Base-by-base conservation (phyloP, 2,329 filamentous ascomycete genomes). In the Macrophomina tecta region DNA sequence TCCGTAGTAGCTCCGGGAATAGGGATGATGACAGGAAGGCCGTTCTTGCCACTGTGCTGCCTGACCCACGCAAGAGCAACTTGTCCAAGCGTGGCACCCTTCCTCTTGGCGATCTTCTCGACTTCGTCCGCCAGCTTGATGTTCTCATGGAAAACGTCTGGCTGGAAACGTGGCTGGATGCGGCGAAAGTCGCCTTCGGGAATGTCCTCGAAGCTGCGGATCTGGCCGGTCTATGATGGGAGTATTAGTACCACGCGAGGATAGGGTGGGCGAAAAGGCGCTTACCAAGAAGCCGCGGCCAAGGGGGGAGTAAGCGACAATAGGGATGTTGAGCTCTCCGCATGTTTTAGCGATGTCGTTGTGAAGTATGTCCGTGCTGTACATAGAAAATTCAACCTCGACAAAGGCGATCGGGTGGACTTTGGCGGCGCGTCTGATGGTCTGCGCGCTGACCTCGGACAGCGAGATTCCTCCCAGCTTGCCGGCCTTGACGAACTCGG, bases 241-340 rank as follows among this genome's bases (percentile, higher is more conserved):
- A 18, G 5, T 5, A 23, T 63, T 28, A 63, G 60, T 45, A 28
- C 40, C 12, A 4, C 16, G n/a, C 6, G 3, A 16, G 9, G n/a
- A 23, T 12, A 12, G 11, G 6, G 30, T 16, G 23, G 23, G 23
- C 16, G 16, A 36, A 4, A 28, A 32, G 42, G 51, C 8, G 28
- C 65, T 23, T 55, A 66, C 69, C 74, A 81, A 71, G 78, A 87
- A 85, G 1, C 88, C 88, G 32, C 86, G 81, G 4, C 90, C 89
- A 0, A 93, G 81, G 0, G 91, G 91, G 52, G 89, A 90, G 78
- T 93, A 94, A 3, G 76, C 76, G n/a, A 92, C 78, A 56, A 94
- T 80, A 0, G 90, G 89, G 68, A 94, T 92, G 55, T 83, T 80
- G 53, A 90, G 77, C 74, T 94, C 84, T 1, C 81, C 83, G 69